A percentile compares a stretch with the other conserved stretches of the same genome.
phyloP scores from a whole-genome alignment of 192 early-diverging fungal genomes.

The Funneliformis mosseae region DNA sequence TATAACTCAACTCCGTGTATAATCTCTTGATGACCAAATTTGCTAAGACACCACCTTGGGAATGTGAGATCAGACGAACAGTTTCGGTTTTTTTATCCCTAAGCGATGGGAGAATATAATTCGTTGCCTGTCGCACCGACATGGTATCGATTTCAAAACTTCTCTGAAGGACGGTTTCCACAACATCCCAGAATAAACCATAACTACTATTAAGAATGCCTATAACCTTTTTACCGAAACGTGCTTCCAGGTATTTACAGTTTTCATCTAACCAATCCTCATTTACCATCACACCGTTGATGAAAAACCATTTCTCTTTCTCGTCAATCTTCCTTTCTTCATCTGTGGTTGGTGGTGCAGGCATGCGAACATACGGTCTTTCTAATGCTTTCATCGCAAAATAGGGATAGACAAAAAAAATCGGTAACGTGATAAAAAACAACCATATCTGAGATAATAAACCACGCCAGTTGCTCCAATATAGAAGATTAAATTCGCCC shows the following conservation, averaged over 20 bases:
- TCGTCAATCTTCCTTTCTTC: neutral
- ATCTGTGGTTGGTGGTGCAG: neutral
- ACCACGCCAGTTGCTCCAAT: neutral
- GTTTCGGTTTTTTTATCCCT: neutral
- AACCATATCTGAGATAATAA: neutral
- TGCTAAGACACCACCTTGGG: slow-evolving; percentile 13
- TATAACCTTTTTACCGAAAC: neutral
- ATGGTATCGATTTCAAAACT: slow-evolving; percentile 1
- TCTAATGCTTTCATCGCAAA: neutral
- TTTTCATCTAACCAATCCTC: neutral
- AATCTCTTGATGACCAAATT: neutral
- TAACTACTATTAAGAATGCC: slow-evolving; percentile 9
- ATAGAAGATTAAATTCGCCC: neutral
- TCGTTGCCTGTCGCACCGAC: neutral
- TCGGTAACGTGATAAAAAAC: neutral
- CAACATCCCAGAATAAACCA: neutral
- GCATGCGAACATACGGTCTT: neutral
- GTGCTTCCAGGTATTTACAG: slow-evolving; percentile 13
- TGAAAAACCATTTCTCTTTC: slow-evolving; percentile 18
- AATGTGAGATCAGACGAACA: slow-evolving; percentile 8
- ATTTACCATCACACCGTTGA: neutral
- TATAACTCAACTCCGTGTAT: slow-evolving; percentile 2
- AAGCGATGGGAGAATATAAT: neutral
- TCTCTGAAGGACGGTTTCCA: neutral
- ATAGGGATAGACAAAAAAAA: slow-evolving; percentile 6